Evolutionary conservation across 805 yeast genomes (phyloP), one percentile per base, ranked within the genome.

Genomic region (Scheffersomyces spartinae): DNA sequence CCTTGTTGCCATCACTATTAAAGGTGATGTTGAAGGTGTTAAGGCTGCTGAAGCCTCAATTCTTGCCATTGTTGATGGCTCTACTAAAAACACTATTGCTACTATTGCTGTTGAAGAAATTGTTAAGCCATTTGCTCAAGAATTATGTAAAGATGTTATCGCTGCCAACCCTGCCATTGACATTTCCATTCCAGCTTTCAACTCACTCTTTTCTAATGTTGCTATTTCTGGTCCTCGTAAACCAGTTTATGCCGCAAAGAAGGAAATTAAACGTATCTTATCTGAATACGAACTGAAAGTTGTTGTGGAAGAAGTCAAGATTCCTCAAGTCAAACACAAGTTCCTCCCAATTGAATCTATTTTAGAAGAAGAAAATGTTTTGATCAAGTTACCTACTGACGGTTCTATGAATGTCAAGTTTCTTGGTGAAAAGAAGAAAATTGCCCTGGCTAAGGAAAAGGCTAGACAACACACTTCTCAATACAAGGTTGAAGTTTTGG

Each of bases 11-110:
- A 47, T 86, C 28, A 55, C 72, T 15, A 59, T 86, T 29, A 78
- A 71, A 32, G 97, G 96, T 55, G 94, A 85, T 45, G 66, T 70
- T 32, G 93, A 81, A 46, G 85, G 95, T 28, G 10, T 11, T 39
- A 68, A 64, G 35, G 64, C 65, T 25, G 95, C 96, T 16, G 77
- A 77, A 44, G 49, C 56, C 18, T 71, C 64, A 45, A 84, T 88
- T 36, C 38, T 71, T 43, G 71, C 68, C 12, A 79, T 85, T 40
- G 93, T 85, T 25, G 66, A 70, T 42, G 81, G 79, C 42, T 75
- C 79, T 41, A 77, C 84, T 28, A 77, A 74, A 43, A 61, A 54
- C 38, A 55, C 75, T 29, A 52, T 67, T 7, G 47, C 68, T 17
- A 70, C 59, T 39, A 32, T 80, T 16, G 43, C 56, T n/a, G 60